Evolutionary conservation across 257 asterid species (phyloP).

Genomic region (Plantago major): DNA sequence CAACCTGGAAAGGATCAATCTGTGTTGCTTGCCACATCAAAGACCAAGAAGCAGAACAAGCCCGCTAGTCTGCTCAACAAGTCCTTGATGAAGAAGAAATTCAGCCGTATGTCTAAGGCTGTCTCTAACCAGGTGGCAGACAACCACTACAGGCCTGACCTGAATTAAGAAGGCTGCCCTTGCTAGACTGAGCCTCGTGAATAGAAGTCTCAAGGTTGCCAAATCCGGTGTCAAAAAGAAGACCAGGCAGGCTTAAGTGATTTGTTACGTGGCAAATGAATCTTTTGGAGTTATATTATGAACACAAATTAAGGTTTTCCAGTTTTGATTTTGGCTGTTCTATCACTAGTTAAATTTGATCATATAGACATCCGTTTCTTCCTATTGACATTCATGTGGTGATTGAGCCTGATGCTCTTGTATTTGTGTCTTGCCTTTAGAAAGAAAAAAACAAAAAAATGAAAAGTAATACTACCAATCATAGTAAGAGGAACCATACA

Average conservation of each 20-base stretch:
- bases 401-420: too few relatives aligned
- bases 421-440: too few relatives aligned
- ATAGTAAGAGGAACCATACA: too few relatives aligned
- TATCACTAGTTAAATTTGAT: too few relatives aligned
- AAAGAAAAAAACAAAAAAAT: too few relatives aligned
- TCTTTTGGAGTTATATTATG: too few relatives aligned
- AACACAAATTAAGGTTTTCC: too few relatives aligned
- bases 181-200: slow-evolving; percentile 73
- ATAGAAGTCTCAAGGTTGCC: slow-evolving; percentile 88
- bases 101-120: slow-evolving; percentile 89
- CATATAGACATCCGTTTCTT: too few relatives aligned
- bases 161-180: slow-evolving; percentile 95
- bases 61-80: slow-evolving; percentile 68
- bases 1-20: slow-evolving; percentile 78
- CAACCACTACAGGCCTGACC: slow-evolving; percentile 83
- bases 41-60: slow-evolving; percentile 86
- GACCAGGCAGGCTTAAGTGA: slow-evolving; percentile 50
- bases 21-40: slow-evolving; percentile 69
- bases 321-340: too few relatives aligned
- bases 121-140: slow-evolving; percentile 78
- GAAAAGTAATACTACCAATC: too few relatives aligned
- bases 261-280: too few relatives aligned
- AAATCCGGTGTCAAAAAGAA: slow-evolving; percentile 90
- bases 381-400: too few relatives aligned
- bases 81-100: slow-evolving; percentile 90